Conservation (phyloP, 2,329 filamentous ascomycete species). For the Epichloe bromicola region DNA sequence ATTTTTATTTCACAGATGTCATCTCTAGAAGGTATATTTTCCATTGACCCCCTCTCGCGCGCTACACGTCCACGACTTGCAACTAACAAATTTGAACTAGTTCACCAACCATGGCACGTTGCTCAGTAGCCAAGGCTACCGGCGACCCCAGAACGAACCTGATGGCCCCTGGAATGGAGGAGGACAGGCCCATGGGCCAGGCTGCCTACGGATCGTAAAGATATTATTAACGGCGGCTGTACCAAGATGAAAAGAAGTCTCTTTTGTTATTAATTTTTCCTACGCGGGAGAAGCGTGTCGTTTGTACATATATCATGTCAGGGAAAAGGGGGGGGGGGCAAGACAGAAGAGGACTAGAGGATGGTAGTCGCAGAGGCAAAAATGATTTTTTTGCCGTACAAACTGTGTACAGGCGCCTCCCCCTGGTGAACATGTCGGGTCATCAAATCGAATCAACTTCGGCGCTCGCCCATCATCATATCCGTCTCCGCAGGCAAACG, state of each 20-base stretch:
- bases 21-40: conserved; percentile 79
- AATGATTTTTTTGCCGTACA: conserved; percentile 5
- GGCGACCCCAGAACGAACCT: conserved; percentile 68
- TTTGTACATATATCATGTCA: conserved; percentile 28
- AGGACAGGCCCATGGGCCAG: conserved; percentile 49
- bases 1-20: conserved; percentile 97
- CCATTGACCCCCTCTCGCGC: not conserved
- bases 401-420: too few species aligned
- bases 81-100: conserved; percentile 29
- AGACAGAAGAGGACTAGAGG: not conserved
- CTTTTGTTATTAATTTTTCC: conserved; percentile 16
- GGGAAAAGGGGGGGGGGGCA: not conserved
- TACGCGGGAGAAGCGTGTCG: conserved; percentile 10
- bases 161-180: conserved; percentile 58
- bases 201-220: conserved; percentile 43
- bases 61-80: not conserved
- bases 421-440: not conserved
- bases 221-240: conserved; percentile 13
- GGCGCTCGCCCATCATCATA: not conserved
- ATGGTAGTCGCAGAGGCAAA: conserved; percentile 8
- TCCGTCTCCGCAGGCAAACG: not conserved
- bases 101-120: conserved; percentile 96
- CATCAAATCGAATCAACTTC: too few species aligned
- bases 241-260: conserved; percentile 23
- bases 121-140: conserved; percentile 80